Evolutionary conservation across 2,329 filamentous ascomycete species (phyloP).

Genomic region (Onygena corvina): DNA sequence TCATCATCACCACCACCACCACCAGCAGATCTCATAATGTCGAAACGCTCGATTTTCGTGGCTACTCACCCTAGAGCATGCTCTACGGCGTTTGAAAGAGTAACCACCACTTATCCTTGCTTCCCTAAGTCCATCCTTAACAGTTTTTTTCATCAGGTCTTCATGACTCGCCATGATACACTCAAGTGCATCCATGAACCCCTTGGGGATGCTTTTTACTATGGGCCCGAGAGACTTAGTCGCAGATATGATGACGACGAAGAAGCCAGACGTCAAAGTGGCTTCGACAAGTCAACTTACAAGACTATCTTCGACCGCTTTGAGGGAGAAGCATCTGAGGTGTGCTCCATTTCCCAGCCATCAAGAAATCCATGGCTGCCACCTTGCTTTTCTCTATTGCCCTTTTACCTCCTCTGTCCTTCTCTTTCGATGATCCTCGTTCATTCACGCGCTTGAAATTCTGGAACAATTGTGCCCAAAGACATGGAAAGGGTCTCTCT

Average conservation of each 20-base stretch:
- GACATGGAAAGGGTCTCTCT: too few species aligned
- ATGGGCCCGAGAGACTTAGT: constrained; percentile 76
- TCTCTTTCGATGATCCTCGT: not conserved
- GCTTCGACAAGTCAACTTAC: constrained; percentile 36
- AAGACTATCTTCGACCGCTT: constrained; percentile 63
- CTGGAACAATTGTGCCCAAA: too few species aligned
- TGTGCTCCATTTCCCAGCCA: constrained; percentile 37
- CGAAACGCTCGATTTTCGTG: constrained; percentile 61
- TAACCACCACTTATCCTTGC: constrained; percentile 29
- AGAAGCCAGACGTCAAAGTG: constrained; percentile 32
- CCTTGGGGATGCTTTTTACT: constrained; percentile 95
- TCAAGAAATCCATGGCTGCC: constrained; percentile 13
- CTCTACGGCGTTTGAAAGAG: constrained; percentile 93
- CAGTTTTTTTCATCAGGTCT: constrained; percentile 49
- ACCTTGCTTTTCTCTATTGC: constrained; percentile 17
- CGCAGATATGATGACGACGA: constrained; percentile 64
- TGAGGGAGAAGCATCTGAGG: constrained; percentile 60
- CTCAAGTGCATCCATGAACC: constrained; percentile 85
- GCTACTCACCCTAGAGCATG: constrained; percentile 89
- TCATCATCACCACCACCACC: not conserved
- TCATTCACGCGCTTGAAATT: too few species aligned
- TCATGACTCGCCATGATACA: constrained; percentile 81
- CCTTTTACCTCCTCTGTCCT: constrained; percentile 9
- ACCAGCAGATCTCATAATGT: not conserved
- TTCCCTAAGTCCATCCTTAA: not conserved